A percentile compares a stretch with the other conserved stretches of the same genome.
phyloP scores from a whole-genome alignment of 345 rosid species.

The Arabidopsis suecica region DNA sequence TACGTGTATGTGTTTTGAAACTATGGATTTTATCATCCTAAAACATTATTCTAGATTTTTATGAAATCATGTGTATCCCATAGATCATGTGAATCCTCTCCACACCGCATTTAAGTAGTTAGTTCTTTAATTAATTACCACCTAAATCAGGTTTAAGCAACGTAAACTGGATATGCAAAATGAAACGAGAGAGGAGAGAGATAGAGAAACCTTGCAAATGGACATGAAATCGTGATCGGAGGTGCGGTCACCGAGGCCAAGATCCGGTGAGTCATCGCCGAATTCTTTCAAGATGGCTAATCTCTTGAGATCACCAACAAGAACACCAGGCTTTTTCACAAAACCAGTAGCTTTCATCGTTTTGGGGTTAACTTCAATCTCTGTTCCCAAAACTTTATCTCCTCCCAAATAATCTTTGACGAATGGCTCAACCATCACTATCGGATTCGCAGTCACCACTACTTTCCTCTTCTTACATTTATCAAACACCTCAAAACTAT shows the following conservation, averaged over 20 bases:
- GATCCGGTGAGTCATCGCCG: constrained; percentile 70
- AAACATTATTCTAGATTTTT: background rate
- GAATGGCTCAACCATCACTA: constrained; percentile 94
- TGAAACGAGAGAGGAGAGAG: background rate
- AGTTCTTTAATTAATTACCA: background rate
- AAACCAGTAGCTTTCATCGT: constrained; percentile 90
- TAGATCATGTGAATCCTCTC: constrained; percentile 26
- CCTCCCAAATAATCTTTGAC: constrained; percentile 90
- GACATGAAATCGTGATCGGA: constrained; percentile 97
- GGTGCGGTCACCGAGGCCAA: constrained; percentile 89
- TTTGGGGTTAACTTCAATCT: constrained; percentile 88
- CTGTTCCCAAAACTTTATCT: constrained; percentile 89
- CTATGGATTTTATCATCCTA: no score
- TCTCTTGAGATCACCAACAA: constrained; percentile 77
- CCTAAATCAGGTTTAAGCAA: constrained; percentile 6
- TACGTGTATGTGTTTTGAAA: background rate
- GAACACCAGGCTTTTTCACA: constrained; percentile 83
- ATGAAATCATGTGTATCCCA: constrained; percentile 12
- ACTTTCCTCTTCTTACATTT: constrained; percentile 84
- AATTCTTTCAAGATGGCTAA: constrained; percentile 83
- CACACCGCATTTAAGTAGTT: background rate
- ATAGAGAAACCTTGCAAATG: constrained; percentile 76
- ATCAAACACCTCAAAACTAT: constrained; percentile 83
- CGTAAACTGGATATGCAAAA: background rate
- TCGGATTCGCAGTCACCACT: constrained; percentile 97